Evolutionary conservation across 2,329 filamentous ascomycete genomes (phyloP), one percentile per base, ranked within the genome.

Genomic region (Curvularia sp.): DNA sequence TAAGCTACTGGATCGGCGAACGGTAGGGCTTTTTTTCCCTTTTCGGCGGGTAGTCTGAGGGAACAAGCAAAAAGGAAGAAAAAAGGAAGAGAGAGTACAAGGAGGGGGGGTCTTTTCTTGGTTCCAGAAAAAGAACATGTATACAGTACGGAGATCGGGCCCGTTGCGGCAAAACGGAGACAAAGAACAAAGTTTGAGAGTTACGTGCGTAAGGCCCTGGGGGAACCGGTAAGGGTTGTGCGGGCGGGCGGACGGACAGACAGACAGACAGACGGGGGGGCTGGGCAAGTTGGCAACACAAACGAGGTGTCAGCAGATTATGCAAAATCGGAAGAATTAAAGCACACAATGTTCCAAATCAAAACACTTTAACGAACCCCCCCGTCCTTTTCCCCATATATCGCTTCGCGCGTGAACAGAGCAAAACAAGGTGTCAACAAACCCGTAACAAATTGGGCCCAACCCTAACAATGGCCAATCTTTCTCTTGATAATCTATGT

Each of bases 401-500:
- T 27, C 42, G 39, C 32, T 39, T 25, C 39, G 13, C 23, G 3
- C 19, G 34, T 49, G 28, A 46, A 48, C 43, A 41, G 15, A 27
- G 18, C 42, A 36, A 27, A 27, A 27, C 30, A 45, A 32, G 23
- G 21, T 5, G 2, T 5, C 13, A 25, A 41, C 12, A 12, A 41
- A n/a, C 9, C 18, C 12, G 38, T 19, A 18, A 41, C 38, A 42
- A 42, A 42, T 7, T 42, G 39, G 34, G 15, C 18, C 21, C 5
- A 18, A 34, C 13, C 10, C 32, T 3, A 34, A 3, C 18, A 41
- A 10, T 19, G 3, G 18, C 10, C 18, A 2, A 12, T 50, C 30
- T 51, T 47, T 53, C 58, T 60, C 50, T 53, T 42, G 53, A 55
- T 58, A 49, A 39, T 49, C 49, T 57, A 36, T 21, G 56, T 59